Base-by-base conservation (phyloP, 1,284 basidiomycete genomes). In the Hortiboletus rubellus region DNA sequence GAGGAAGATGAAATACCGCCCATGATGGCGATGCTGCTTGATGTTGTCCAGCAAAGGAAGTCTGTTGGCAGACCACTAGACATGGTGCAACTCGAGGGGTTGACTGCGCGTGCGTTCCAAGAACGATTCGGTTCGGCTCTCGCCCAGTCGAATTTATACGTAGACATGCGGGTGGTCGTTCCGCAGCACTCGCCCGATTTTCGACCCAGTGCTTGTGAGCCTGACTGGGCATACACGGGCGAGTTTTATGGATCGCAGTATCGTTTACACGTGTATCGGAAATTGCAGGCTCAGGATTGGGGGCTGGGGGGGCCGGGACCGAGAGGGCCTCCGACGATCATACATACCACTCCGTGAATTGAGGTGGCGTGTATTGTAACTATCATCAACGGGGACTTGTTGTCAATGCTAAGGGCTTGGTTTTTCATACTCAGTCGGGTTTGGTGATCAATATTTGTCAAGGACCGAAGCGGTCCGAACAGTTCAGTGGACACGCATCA, bases 1-100 rank as follows among this genome's bases (percentile, higher is more conserved):
- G 71, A 73, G 36, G 68, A 70, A 59, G 68, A 71, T 58, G 68
- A 70, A 50, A 58, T 71, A 30, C 61, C 68, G 1, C 68, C 68
- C 14, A 52, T 59, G 57, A 72, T 70, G 63, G 70, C 63, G 24
- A 66, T 72, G 60, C 53, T 70, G 10, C 66, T 70, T 30, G 68
- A 70, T 51, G 69, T 70, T 18, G 55, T 73, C 45, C 71, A 70
- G 43, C 70, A 73, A 57, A 58, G 68, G 58, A 71, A 66, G 49
- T 58, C 63, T 1, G 71, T 73, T 22, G 72, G 72, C 36, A 65
- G 46, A 45, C 63, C 71, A n/a, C 47, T 70, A 22, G 50, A 47
- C 17, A 34, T 61, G 41, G 37, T 70, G 15, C 71, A 68, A 24
- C 56, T 70, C 17, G 71, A 73, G 36, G 68, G 68, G 7, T 34